phyloP scores from a whole-genome alignment of 257 asterid genomes.

The Perilla frutescens region DNA sequence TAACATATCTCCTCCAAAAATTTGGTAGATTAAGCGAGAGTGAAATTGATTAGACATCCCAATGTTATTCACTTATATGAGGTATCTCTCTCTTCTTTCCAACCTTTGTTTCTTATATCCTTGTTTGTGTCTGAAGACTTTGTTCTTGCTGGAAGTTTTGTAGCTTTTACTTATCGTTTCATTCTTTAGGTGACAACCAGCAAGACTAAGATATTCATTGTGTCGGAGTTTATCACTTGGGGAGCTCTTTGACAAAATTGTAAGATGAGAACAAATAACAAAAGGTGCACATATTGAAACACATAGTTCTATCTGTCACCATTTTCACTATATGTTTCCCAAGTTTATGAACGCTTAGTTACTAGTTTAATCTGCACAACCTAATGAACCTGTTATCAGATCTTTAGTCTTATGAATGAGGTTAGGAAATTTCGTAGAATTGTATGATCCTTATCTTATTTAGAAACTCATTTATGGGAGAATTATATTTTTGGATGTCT shows the following conservation, averaged over 20 bases:
- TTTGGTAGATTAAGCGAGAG: conserved; percentile 81
- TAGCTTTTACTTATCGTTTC: conserved; percentile 5
- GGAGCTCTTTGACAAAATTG: conserved; percentile 95
- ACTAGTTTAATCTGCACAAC: no score
- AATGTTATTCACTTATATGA: conserved; percentile 79
- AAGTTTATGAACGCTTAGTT: no score
- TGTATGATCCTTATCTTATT: no score
- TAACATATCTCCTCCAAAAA: conserved; percentile 17
- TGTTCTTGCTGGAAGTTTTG: background rate
- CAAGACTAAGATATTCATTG: conserved; percentile 89
- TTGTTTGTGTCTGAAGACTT: background rate
- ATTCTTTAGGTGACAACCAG: conserved; percentile 84
- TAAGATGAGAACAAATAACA: conserved; percentile 43
- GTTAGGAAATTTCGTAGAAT: no score
- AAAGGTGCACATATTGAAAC: no score
- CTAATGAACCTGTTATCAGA: no score
- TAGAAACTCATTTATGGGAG: no score
- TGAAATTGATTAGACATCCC: conserved; percentile 93
- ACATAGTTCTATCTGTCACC: no score
- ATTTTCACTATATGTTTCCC: no score
- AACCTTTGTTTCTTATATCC: conserved; percentile 13
- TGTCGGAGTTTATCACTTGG: conserved; percentile 87
- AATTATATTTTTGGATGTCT: no score
- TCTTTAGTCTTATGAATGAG: no score
- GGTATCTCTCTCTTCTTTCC: conserved; percentile 45